Evolutionary conservation across 2,329 filamentous ascomycete genomes (phyloP).

Genomic region (Furcasterigmium sp.): DNA sequence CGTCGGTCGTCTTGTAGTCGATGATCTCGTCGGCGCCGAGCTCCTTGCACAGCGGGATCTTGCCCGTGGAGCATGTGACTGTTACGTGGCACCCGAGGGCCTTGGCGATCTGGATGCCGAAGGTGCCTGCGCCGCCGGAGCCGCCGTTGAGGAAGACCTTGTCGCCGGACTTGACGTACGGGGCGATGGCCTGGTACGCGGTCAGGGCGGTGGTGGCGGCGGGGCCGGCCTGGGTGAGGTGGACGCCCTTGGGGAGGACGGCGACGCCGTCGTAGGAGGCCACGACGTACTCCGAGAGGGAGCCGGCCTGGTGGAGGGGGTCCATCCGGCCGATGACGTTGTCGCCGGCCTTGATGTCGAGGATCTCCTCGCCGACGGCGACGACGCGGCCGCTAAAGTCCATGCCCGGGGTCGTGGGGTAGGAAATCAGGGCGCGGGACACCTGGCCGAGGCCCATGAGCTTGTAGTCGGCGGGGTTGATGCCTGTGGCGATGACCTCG

Average conservation of each 20-base stretch:
- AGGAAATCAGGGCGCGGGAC: slow-evolving; percentile 28
- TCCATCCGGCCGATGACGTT: slow-evolving; percentile 37
- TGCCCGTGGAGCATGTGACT: slow-evolving; percentile 54
- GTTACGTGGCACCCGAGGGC: slow-evolving; percentile 56
- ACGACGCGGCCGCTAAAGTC: slow-evolving; percentile 43
- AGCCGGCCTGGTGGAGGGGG: slow-evolving; percentile 26
- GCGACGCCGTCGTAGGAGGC: slow-evolving; percentile 23
- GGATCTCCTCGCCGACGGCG: slow-evolving; percentile 19
- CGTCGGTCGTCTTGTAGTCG: slow-evolving; percentile 50
- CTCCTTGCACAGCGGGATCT: slow-evolving; percentile 49
- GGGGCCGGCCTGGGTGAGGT: slow-evolving; percentile 33
- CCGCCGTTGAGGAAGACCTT: slow-evolving; percentile 62
- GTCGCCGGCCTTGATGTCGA: slow-evolving; percentile 29
- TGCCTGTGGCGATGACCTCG: slow-evolving; percentile 42
- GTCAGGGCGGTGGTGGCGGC: slow-evolving; percentile 39
- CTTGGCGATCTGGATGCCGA: slow-evolving; percentile 61
- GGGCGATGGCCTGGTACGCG: slow-evolving; percentile 42
- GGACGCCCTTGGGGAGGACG: slow-evolving; percentile 21
- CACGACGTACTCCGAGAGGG: slow-evolving; percentile 23
- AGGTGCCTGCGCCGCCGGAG: slow-evolving; percentile 57
- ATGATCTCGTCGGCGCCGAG: slow-evolving; percentile 62
- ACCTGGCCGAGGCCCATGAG: slow-evolving; percentile 38
- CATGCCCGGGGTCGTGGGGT: slow-evolving; percentile 41
- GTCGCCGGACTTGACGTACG: slow-evolving; percentile 41
- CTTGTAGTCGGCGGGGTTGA: slow-evolving; percentile 65